Evolutionary conservation across 2,329 filamentous ascomycete species (phyloP).

Genomic region (Fusarium penzigii): DNA sequence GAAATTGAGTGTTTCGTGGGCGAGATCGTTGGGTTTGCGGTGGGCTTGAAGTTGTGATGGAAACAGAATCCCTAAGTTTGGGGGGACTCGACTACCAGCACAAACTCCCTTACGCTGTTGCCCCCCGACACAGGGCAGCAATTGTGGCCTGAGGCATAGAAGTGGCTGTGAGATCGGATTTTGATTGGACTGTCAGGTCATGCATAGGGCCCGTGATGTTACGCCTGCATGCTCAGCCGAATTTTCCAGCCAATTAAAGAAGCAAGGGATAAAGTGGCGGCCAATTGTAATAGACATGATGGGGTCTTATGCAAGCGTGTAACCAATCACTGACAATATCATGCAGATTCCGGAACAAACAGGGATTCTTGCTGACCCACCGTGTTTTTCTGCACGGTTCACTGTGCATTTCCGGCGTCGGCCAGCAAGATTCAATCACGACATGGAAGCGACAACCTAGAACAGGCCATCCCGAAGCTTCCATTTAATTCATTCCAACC

Average conservation of each 20-base stretch:
- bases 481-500: neutral
- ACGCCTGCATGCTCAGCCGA: constrained; percentile 23
- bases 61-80: constrained; percentile 26
- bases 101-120: constrained; percentile 20
- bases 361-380: constrained; percentile 8
- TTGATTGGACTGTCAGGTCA: constrained; percentile 18
- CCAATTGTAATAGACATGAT: neutral
- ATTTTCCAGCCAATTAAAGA: constrained; percentile 19
- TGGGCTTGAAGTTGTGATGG: constrained; percentile 27
- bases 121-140: constrained; percentile 22
- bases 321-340: neutral
- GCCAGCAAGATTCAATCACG: neutral
- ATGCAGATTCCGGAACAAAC: neutral
- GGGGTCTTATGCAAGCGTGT: constrained; percentile 1
- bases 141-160: constrained; percentile 27
- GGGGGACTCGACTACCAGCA: constrained; percentile 32
- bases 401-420: neutral
- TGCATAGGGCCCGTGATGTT: constrained; percentile 22
- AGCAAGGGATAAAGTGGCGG: neutral
- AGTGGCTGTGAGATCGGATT: neutral
- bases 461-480: neutral
- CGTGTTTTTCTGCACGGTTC: neutral
- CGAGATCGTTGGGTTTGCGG: constrained; percentile 16
- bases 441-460: neutral
- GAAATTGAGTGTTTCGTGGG: constrained; percentile 14